Percentiles rank a stretch among this genome's conserved stretches.
phyloP scores from a whole-genome alignment of 169 alveolate species.

The Theileria orientalis region DNA sequence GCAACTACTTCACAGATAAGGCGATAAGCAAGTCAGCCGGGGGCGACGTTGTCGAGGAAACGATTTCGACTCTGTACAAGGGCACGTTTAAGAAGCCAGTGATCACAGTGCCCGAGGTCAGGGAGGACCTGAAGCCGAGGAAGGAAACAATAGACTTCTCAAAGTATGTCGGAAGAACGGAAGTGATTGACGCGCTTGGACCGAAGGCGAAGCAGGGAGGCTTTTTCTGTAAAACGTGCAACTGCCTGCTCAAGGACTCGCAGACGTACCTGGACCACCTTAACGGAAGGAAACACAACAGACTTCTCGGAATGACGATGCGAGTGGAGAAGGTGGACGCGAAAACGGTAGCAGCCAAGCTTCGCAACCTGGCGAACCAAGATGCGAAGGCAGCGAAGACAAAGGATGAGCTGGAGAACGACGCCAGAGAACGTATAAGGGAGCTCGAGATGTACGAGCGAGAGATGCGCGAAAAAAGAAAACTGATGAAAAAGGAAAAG shows the following conservation, averaged over 20 bases:
- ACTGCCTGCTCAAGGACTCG: conserved; percentile 84
- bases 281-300: conserved; percentile 89
- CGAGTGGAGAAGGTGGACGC: conserved; percentile 85
- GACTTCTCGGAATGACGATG: conserved; percentile 91
- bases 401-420: conserved; percentile 52
- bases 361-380: conserved; percentile 64
- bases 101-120: conserved; percentile 69
- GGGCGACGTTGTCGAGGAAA: conserved; percentile 70
- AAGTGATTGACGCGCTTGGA: conserved; percentile 75
- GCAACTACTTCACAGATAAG: conserved; percentile 63
- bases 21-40: conserved; percentile 57
- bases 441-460: conserved; percentile 61
- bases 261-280: conserved; percentile 89
- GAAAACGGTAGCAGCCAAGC: conserved; percentile 80
- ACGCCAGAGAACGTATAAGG: conserved; percentile 53
- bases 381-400: conserved; percentile 17
- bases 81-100: conserved; percentile 53
- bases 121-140: conserved; percentile 77
- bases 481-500: conserved; percentile 42
- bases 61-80: conserved; percentile 63
- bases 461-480: conserved; percentile 41
- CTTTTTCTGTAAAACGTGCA: conserved; percentile 83
- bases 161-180: conserved; percentile 77
- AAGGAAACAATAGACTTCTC: conserved; percentile 70
- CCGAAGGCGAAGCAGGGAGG: conserved; percentile 86